A percentile compares a stretch with the other conserved stretches of the same genome.
phyloP scores from a whole-genome alignment of 306 rosid genomes.

The Citrullus colocynthis region DNA sequence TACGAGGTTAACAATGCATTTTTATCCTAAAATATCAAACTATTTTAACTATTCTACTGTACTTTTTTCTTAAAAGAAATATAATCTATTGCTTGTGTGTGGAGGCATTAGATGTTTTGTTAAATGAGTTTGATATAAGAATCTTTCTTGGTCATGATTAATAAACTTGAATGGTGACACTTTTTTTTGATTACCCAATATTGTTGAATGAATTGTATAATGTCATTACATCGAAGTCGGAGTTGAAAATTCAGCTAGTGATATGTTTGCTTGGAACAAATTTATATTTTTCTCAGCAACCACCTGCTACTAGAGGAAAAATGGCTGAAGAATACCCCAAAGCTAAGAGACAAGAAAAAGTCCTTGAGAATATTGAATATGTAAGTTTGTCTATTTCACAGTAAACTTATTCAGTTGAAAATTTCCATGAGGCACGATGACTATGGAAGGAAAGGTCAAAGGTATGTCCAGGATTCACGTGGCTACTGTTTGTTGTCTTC shows the following conservation, averaged over 20 bases:
- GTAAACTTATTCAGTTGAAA: neutral
- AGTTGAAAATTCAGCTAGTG: neutral
- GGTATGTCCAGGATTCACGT: neutral
- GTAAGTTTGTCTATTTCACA: conserved; percentile 25
- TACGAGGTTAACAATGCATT: conserved; percentile 37
- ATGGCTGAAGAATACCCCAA: conserved; percentile 12
- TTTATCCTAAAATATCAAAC: neutral
- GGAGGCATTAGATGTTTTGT: neutral
- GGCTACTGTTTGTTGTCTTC: neutral
- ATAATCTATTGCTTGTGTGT: neutral
- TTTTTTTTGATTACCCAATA: neutral
- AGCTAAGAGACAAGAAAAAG: conserved; percentile 19
- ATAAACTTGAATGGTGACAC: neutral
- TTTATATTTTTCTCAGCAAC: conserved; percentile 46
- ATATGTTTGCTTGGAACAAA: neutral
- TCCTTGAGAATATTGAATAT: conserved; percentile 1
- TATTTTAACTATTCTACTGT: neutral
- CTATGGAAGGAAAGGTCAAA: neutral
- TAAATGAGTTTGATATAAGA: neutral
- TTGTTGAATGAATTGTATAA: neutral
- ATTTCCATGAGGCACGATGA: neutral
- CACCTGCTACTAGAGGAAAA: conserved; percentile 23
- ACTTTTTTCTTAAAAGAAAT: neutral
- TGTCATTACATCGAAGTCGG: neutral
- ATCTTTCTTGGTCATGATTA: neutral